phyloP scores from a whole-genome alignment of 805 yeast genomes.

The Cyberlindnera veronae region DNA sequence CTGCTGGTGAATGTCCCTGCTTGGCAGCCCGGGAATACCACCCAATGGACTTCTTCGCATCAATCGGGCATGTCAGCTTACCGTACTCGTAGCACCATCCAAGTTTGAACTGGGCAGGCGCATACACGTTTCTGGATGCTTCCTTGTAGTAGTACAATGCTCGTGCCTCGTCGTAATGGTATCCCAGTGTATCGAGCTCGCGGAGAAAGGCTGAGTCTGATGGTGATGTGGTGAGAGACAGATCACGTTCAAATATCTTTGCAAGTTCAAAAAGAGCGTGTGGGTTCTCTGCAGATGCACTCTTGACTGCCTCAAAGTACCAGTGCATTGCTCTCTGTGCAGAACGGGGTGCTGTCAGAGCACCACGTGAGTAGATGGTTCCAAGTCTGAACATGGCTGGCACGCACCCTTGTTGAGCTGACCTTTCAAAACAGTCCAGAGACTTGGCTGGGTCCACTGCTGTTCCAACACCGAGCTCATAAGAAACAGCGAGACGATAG shows the following conservation, averaged over 20 bases:
- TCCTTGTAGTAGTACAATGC: slow-evolving; percentile 52
- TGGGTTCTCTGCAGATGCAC: slow-evolving; percentile 42
- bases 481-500: slow-evolving; percentile 67
- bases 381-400: slow-evolving; percentile 76
- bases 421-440: slow-evolving; percentile 49
- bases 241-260: slow-evolving; percentile 47
- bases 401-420: slow-evolving; percentile 59
- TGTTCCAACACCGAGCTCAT: slow-evolving; percentile 62
- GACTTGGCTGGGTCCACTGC: slow-evolving; percentile 44
- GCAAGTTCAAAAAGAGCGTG: slow-evolving; percentile 60
- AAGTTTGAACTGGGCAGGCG: slow-evolving; percentile 65
- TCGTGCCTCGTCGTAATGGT: slow-evolving; percentile 33
- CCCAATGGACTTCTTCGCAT: slow-evolving; percentile 58
- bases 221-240: slow-evolving; percentile 21
- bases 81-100: slow-evolving; percentile 78
- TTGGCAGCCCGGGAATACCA: slow-evolving; percentile 71
- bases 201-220: slow-evolving; percentile 32
- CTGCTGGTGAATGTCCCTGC: slow-evolving; percentile 60
- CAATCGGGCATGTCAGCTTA: slow-evolving; percentile 45
- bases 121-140: slow-evolving; percentile 58
- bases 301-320: slow-evolving; percentile 47
- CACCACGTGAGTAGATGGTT: slow-evolving; percentile 53
- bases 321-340: slow-evolving; percentile 45
- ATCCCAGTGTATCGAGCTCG: slow-evolving; percentile 31
- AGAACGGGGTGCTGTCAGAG: slow-evolving; percentile 36